Conservation (phyloP, 805 yeast genomes). For the Ogataea parapolymorpha region DNA sequence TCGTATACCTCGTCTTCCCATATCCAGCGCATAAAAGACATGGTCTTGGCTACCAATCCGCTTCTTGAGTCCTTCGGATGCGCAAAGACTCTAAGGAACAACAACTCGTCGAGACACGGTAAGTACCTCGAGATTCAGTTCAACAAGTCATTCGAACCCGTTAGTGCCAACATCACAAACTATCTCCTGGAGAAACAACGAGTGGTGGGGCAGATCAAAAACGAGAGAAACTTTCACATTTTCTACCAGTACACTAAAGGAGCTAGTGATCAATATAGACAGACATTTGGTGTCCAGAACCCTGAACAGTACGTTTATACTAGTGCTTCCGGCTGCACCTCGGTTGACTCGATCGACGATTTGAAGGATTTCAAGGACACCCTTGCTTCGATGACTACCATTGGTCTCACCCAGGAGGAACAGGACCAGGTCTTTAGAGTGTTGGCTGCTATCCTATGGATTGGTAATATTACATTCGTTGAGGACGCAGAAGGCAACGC, state of each 20-base stretch:
- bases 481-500: slow-evolving; percentile 90
- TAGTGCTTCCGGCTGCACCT: slow-evolving; percentile 76
- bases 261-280: slow-evolving; percentile 81
- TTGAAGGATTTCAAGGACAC: slow-evolving; percentile 75
- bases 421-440: slow-evolving; percentile 88
- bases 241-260: slow-evolving; percentile 94
- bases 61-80: slow-evolving; percentile 88
- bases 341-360: slow-evolving; percentile 88
- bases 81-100: slow-evolving; percentile 86
- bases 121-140: slow-evolving; percentile 90
- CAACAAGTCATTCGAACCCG: slow-evolving; percentile 78
- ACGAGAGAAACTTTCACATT: slow-evolving; percentile 95
- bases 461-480: slow-evolving; percentile 83
- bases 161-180: slow-evolving; percentile 94
- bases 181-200: slow-evolving; percentile 92
- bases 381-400: slow-evolving; percentile 77
- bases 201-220: slow-evolving; percentile 89
- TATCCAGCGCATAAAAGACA: slow-evolving; percentile 86
- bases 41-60: slow-evolving; percentile 97
- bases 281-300: slow-evolving; percentile 81
- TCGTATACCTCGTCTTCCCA: slow-evolving; percentile 56
- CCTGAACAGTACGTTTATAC: slow-evolving; percentile 94
- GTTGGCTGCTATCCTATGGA: slow-evolving; percentile 85
- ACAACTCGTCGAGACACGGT: slow-evolving; percentile 90
- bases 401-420: slow-evolving; percentile 78